These are phyloP conservation scores for Austroboletus niveus DNA, from an alignment of 1,284 basidiomycete genomes.

Conservation along the genomic window DNA sequence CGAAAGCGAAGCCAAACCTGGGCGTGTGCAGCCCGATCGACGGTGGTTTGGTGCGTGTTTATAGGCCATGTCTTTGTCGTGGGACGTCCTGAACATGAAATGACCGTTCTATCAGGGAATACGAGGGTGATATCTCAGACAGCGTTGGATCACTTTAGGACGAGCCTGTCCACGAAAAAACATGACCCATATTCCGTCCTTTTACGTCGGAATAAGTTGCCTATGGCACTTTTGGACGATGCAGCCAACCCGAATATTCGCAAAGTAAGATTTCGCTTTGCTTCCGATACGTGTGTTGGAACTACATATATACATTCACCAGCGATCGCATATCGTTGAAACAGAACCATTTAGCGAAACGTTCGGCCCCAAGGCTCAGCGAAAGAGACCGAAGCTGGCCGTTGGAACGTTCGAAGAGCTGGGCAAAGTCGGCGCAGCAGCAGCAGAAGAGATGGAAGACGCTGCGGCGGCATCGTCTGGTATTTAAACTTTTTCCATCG, in stretches of 20 bases:
- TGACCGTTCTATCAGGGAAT: constrained; percentile 61
- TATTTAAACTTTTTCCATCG: constrained; percentile 4
- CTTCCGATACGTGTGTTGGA: constrained; percentile 3
- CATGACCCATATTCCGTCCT: constrained; percentile 94
- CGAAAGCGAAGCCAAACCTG: constrained; percentile 84
- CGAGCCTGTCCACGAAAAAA: constrained; percentile 78
- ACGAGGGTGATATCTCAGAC: constrained; percentile 97
- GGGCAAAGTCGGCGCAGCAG: constrained; percentile 59
- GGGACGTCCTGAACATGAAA: constrained; percentile 8
- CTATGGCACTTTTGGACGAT: constrained; percentile 91
- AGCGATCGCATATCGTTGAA: constrained; percentile 90
- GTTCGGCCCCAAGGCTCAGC: constrained; percentile 91
- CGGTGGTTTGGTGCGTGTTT: constrained; percentile 86
- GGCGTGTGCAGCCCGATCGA: constrained; percentile 89
- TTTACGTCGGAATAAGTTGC: constrained; percentile 88
- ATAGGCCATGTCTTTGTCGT: not conserved
- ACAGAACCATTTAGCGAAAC: constrained; percentile 92
- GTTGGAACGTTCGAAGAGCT: constrained; percentile 88
- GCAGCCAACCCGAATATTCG: constrained; percentile 73
- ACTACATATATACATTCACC: constrained; percentile 2
- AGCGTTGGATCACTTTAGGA: constrained; percentile 92
- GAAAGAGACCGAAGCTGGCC: constrained; percentile 84
- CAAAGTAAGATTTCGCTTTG: constrained; percentile 54
- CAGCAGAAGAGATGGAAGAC: constrained; percentile 20
- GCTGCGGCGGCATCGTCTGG: constrained; percentile 12